Evolutionary conservation across 306 rosid genomes (phyloP).

Genomic region (Lathyrus tuberosus): DNA sequence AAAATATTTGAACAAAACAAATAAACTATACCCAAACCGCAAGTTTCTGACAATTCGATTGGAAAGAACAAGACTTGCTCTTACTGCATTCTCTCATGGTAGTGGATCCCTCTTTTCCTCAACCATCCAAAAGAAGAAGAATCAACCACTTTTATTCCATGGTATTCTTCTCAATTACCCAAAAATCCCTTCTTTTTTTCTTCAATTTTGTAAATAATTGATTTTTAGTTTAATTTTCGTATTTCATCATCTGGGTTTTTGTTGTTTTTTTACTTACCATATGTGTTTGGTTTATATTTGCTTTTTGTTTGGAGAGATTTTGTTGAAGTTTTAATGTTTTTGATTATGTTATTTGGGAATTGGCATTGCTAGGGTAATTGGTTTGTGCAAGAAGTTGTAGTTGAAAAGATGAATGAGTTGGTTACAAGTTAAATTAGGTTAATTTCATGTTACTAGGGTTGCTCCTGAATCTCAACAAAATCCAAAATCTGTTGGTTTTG

Average conservation of each 20-base stretch:
- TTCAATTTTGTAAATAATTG: not conserved
- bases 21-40: too few relatives aligned
- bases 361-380: not conserved
- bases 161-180: not conserved
- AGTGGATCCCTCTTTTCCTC: not conserved
- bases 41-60: too few relatives aligned
- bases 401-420: slow-evolving; percentile 1
- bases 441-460: slow-evolving; percentile 25
- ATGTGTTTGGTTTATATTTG: not conserved
- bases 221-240: not conserved
- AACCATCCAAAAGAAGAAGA: slow-evolving; percentile 16
- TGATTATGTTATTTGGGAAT: not conserved
- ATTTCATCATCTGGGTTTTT: not conserved
- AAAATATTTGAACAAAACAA: too few relatives aligned
- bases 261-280: not conserved
- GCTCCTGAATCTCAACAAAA: slow-evolving; percentile 37
- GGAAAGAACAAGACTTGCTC: too few relatives aligned
- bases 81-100: slow-evolving; percentile 7
- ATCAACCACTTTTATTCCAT: not conserved
- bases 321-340: not conserved
- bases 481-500: slow-evolving; percentile 41
- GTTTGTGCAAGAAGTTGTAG: not conserved
- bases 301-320: not conserved
- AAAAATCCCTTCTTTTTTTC: not conserved
- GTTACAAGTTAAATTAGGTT: not conserved